Base-by-base conservation (phyloP, 163 green algal species). In the Prototheca wickerhamii region DNA sequence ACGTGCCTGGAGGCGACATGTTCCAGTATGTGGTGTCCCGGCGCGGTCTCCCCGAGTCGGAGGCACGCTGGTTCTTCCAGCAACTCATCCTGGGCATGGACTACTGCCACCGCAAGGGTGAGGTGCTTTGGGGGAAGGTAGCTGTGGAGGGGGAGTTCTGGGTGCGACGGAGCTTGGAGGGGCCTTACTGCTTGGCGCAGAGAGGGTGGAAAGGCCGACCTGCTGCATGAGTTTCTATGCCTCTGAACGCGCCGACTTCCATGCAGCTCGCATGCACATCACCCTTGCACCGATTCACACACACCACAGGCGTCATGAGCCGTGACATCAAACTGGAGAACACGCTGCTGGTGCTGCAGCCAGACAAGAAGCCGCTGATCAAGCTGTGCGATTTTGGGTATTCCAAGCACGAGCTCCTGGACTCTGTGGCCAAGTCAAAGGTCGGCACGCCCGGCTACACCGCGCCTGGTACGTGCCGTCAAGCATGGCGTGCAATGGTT, bases 351-450 rank as follows among this genome's bases (percentile, higher is more conserved):
- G 63, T 80, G 56, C 44, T 80, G 53, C 63, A 76, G 58, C 63
- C 63, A 2, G 73, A 75, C 59, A 75, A 75, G 64, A 75, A 75
- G 49, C 84, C 88, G 37, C 73, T 94, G 40, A 68, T 96, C 17
- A 96, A 96, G 65, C 86, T 96, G 12, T 95, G 88, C 65, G 89
- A 95, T 74, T 96, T 95, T 81, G 86, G 88, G 1, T 88, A 89
- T 65, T 81, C 70, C 15, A 83, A 89, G 46, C 76, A 81, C 63
- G 76, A 86, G 42, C 65, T 82, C 35, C 60, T 77, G 4, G 72
- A 91, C 77, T 85, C 76, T 50, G 58, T 79, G 31, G 77, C 84
- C 25, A 85, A 84, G 44, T 80, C 75, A 18, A 89, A 87, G 57
- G 77, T 84, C 23, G 79, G 79, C 52, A 86, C 79, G 4, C 79